Evolutionary conservation across 2,329 filamentous ascomycete genomes (phyloP).

Genomic region (Lojkania enalia): DNA sequence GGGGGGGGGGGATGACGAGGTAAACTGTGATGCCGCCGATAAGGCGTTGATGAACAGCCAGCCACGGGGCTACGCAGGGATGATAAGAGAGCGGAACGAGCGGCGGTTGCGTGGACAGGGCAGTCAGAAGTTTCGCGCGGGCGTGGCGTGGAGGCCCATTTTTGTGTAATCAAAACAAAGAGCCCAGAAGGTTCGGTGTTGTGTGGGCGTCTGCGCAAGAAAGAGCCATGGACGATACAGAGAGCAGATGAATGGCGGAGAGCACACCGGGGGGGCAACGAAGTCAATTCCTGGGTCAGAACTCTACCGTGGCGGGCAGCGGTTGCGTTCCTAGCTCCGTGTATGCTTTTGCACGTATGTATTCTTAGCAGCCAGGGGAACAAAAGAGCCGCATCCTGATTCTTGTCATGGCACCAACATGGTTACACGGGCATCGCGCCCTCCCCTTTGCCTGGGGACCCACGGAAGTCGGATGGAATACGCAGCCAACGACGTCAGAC

Average conservation of each 20-base stretch:
- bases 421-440: no score
- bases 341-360: no score
- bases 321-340: no score
- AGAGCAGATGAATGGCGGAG: slow-evolving; percentile 26
- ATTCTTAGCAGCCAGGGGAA: no score
- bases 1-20: slow-evolving; percentile 8
- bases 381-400: no score
- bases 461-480: no score
- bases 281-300: no score
- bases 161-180: slow-evolving; percentile 20
- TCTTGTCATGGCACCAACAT: no score
- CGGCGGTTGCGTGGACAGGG: slow-evolving; percentile 3
- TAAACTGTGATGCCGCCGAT: slow-evolving; percentile 11
- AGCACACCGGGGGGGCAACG: no score
- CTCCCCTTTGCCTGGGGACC: no score
- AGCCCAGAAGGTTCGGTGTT: slow-evolving; percentile 39
- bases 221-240: slow-evolving; percentile 21
- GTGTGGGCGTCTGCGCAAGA: slow-evolving; percentile 25
- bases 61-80: slow-evolving; percentile 1
- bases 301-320: no score
- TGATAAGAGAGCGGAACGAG: slow-evolving; percentile 5
- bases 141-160: slow-evolving; percentile 14
- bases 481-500: no score
- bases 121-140: slow-evolving; percentile 9
- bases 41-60: slow-evolving; percentile 1